Evolutionary conservation across 345 rosid genomes (phyloP).

Genomic region (Eucalyptus decipiens): DNA sequence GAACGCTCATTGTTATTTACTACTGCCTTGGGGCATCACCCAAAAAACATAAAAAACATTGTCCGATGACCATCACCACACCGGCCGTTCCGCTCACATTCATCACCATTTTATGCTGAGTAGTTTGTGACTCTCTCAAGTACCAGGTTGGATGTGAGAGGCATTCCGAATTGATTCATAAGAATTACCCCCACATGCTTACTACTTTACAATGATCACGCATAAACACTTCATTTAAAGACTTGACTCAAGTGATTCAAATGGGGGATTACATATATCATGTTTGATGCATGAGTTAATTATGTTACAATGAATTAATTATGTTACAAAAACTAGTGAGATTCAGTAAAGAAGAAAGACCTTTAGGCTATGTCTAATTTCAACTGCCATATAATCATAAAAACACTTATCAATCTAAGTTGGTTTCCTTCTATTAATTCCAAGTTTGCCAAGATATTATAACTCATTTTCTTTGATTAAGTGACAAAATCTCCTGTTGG

Average conservation of each 20-base stretch:
- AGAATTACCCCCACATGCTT: not conserved
- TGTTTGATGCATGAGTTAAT: not conserved
- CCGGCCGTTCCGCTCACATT: fast-evolving
- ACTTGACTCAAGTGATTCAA: not conserved
- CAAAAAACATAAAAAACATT: no score
- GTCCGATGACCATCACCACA: no score
- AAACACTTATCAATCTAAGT: fast-evolving
- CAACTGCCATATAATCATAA: not conserved
- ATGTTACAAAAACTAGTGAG: not conserved
- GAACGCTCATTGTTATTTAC: no score
- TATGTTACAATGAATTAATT: not conserved
- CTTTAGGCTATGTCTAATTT: not conserved
- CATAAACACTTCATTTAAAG: not conserved
- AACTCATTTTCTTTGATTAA: not conserved
- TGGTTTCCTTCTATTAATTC: not conserved
- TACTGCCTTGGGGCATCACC: no score
- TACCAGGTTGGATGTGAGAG: not conserved
- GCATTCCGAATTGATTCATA: not conserved
- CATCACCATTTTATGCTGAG: not conserved
- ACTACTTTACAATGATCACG: not conserved
- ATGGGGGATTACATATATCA: not conserved
- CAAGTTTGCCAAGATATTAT: not conserved
- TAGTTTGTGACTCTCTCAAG: not conserved
- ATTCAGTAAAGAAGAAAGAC: not conserved
- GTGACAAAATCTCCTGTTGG: not conserved